Percentiles rank a stretch among this genome's conserved stretches.
Evolutionary conservation across 176 grass and related monocot genomes (phyloP).

Genomic region (Leersia perrieri): DNA sequence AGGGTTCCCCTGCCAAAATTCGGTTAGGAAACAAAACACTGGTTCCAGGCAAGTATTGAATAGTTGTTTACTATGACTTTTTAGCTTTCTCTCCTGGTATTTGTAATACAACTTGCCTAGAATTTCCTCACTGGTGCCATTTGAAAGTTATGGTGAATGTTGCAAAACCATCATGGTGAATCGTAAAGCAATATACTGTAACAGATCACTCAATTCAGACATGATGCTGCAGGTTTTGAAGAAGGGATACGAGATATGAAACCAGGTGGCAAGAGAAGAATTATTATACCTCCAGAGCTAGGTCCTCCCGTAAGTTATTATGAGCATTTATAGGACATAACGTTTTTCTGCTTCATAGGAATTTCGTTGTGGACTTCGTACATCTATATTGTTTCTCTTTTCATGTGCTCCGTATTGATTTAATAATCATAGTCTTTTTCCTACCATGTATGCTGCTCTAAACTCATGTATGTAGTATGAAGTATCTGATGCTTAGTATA

Average conservation of each 20-base stretch:
- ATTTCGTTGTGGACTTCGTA: slow-evolving; percentile 18
- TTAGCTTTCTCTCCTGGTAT: background rate
- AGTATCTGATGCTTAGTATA: slow-evolving; percentile 7
- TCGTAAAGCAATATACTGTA: background rate
- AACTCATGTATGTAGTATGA: background rate
- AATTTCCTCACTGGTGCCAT: background rate
- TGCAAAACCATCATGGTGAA: background rate
- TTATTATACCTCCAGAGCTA: slow-evolving; percentile 97
- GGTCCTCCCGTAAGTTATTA: slow-evolving; percentile 84
- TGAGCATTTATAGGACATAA: background rate
- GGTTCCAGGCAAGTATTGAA: slow-evolving; percentile 81
- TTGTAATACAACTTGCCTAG: background rate
- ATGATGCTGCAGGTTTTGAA: slow-evolving; percentile 85
- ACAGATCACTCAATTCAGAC: slow-evolving; percentile 34
- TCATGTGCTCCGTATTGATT: background rate
- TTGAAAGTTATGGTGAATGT: slow-evolving; percentile 6
- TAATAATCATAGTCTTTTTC: background rate
- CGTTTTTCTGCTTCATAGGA: background rate
- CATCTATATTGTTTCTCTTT: background rate
- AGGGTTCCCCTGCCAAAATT: slow-evolving; percentile 89
- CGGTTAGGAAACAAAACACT: slow-evolving; percentile 88
- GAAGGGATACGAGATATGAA: slow-evolving; percentile 94
- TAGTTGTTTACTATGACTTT: background rate
- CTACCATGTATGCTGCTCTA: background rate
- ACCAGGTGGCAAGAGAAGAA: slow-evolving; percentile 89